Base-by-base conservation (phyloP, 2,329 filamentous ascomycete genomes). In the Neopestalotiopsis rosae region DNA sequence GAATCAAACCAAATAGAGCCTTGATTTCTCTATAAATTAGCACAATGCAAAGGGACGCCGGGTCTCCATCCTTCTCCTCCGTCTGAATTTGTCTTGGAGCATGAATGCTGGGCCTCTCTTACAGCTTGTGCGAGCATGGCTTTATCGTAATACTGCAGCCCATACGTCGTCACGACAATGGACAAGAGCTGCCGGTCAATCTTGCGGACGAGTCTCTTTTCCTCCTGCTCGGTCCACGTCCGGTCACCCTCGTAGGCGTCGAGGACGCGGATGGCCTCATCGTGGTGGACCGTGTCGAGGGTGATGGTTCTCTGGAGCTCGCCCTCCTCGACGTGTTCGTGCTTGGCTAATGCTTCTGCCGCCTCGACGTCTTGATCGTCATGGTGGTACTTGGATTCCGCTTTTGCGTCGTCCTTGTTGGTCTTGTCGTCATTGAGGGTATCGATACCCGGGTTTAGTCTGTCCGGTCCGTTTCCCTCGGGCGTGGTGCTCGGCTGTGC, bases 171-270 rank as follows among this genome's bases (percentile, higher is more conserved):
- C 68, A 81, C 84, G 0, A 86, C 77, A 17, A 87, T 79, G 0
- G 84, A 82, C 76, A 85, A 78, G 1, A 86, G 75, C 38, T 78
- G 77, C 72, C 79, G 78, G 71, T 85, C 83, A 42, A 85, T 79
- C 69, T 81, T 83, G 20, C 79, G 77, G 4, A 80, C 73, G 5
- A 86, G 72, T 49, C 74, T 80, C 65, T 81, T 82, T 71, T 85
- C 82, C 62, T 42, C 61, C 62, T 24, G 62, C 42, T 49, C 28
- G 12, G 57, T 59, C 57, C 57, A 59, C 30, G 57, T 5, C 57
- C 30, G 57, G 20, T 59, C 57, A 4, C 57, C 57, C 9, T 10
- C 24, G 30, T 59, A 59, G 12, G 57, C 30, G 30, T 30, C 13
- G 13, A 59, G 57, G 24, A 59, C 57, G 13, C 57, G 57, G 17